A percentile compares a stretch with the other conserved stretches of the same genome.
Conservation (phyloP, 2,329 filamentous ascomycete genomes). For the Diaporthe batatas region DNA sequence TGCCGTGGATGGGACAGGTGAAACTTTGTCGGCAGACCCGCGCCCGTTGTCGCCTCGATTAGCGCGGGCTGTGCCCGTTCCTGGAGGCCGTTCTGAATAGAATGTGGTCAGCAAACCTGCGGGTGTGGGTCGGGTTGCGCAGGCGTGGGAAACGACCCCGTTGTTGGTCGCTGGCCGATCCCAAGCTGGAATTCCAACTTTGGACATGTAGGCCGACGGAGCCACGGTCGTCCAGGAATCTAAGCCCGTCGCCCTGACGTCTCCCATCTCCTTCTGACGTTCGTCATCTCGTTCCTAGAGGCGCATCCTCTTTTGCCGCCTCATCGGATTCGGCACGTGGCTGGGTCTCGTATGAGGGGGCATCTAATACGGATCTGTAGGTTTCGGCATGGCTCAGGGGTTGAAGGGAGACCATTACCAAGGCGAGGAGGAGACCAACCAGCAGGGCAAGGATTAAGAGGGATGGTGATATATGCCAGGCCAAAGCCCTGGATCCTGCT, state of each 20-base stretch:
- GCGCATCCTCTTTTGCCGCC: slow-evolving; percentile 31
- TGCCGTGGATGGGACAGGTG: slow-evolving; percentile 11
- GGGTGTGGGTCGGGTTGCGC: slow-evolving; percentile 25
- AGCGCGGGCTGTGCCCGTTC: slow-evolving; percentile 30
- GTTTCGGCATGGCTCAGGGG: slow-evolving; percentile 44
- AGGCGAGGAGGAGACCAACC: slow-evolving; percentile 34
- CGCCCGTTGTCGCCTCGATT: slow-evolving; percentile 22
- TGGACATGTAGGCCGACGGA: slow-evolving; percentile 28
- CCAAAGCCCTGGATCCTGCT: slow-evolving; percentile 31
- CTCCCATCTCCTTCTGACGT: slow-evolving; percentile 36
- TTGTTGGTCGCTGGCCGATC: slow-evolving; percentile 24
- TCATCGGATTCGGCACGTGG: slow-evolving; percentile 40
- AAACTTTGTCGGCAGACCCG: slow-evolving; percentile 31
- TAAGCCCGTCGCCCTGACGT: slow-evolving; percentile 31
- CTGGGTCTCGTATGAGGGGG: slow-evolving; percentile 36
- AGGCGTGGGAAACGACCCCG: slow-evolving; percentile 29
- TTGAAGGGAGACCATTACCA: slow-evolving; percentile 35
- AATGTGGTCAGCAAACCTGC: slow-evolving; percentile 22
- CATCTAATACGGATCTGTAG: slow-evolving; percentile 37
- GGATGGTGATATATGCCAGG: slow-evolving; percentile 24
- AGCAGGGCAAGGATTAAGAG: slow-evolving; percentile 27
- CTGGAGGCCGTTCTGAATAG: slow-evolving; percentile 29
- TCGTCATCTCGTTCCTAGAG: slow-evolving; percentile 39
- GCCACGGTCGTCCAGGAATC: slow-evolving; percentile 28
- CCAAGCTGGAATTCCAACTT: slow-evolving; percentile 25